Evolutionary conservation across 371 early-diverging fungal species (phyloP).

Genomic region (Saksenaea vasiformis): DNA sequence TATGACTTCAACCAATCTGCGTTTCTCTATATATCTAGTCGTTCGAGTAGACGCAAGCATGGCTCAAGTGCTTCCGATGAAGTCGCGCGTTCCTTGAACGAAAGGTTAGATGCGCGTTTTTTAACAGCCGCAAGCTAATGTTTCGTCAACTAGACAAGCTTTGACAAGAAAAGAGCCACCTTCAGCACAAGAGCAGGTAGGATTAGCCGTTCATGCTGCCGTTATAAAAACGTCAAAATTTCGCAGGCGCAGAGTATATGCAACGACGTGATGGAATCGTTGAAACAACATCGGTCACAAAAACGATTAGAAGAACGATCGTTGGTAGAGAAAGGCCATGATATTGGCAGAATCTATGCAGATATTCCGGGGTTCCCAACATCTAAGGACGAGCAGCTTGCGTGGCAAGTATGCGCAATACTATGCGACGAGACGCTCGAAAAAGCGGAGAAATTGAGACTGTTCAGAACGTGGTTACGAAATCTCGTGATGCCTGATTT

Average conservation of each 20-base stretch:
- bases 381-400: conserved; percentile 24
- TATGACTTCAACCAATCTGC: no score
- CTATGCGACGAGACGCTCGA: conserved; percentile 19
- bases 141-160: no score
- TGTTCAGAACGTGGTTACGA: conserved; percentile 36
- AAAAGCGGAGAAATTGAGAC: conserved; percentile 26
- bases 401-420: conserved; percentile 5
- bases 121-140: no score
- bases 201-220: neutral
- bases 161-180: neutral
- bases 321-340: conserved; percentile 12
- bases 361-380: conserved; percentile 13
- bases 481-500: conserved; percentile 28
- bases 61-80: no score
- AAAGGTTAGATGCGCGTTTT: no score
- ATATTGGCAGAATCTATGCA: conserved; percentile 43
- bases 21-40: no score
- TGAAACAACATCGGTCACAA: neutral
- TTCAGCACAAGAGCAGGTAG: neutral
- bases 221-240: neutral
- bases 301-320: neutral
- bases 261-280: conserved; percentile 16
- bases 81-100: no score
- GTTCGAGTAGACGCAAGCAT: no score
- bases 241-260: conserved; percentile 1